Evolutionary conservation across 73 alveolate genomes (phyloP), one percentile per base, ranked within the genome.

Genomic region (Stentor roeselii): DNA sequence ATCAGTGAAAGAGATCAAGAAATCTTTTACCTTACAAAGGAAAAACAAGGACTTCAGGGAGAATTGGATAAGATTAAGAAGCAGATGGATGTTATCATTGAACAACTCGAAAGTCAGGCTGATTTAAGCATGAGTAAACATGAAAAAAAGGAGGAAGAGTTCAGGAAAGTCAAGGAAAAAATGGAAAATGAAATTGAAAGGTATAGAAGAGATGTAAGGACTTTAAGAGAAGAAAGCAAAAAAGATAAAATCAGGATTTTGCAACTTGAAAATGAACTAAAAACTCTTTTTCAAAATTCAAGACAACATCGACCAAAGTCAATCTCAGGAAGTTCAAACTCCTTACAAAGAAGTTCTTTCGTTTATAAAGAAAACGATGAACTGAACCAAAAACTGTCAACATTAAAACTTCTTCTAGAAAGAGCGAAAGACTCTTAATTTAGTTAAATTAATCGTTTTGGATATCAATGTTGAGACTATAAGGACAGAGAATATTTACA

Each of bases 51-150:
- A 3, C n/a, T 67, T 21, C 41, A 21, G 37, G 0, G 14, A 1
- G 80, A 67, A 21, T 40, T 67, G 21, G 80, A 67, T 67, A 67
- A 67, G 41, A 67, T 67, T 34, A 67, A 32, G 34, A 32, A 27
- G 1, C 80, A 67, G 11, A 67, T 67, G 80, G 80, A 67, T 30
- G 34, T n/a, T 21, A 67, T 67, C 41, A 67, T 67, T 2, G 80
- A 67, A 32, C 50, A 67, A 32, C 80, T 67, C 34, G 80, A 67
- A 67, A 32, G 67, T 50, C 67, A 67, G 41, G 80, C 80, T 30
- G 41, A 67, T 15, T 27, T 21, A n/a, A 32, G 21, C 11, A 67
- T 11, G 14, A 34, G 14, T n/a, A 67, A 67, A 67, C 14, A 21
- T n/a, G 50, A 27, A 30, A 67, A 67, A 67, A 32, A 30, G 14